Evolutionary conservation across 176 grass and related monocot species (phyloP), one percentile per base, ranked within the genome.

Genomic region (Carex scoparia): DNA sequence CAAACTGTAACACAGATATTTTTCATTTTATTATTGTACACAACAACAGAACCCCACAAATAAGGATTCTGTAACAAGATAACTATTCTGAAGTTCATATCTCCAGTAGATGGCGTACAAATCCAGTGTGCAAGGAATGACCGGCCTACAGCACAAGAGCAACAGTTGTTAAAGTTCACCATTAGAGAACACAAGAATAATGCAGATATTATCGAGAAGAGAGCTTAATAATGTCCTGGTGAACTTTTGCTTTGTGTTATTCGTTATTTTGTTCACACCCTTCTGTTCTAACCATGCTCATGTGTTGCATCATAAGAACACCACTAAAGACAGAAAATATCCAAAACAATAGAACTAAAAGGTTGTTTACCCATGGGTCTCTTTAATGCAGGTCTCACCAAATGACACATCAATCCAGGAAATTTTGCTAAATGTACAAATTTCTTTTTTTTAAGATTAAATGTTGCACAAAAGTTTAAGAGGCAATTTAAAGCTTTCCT

Each of bases 51-150:
- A 28, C 19, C 23, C 44, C 10, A 4, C 9, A 53, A 33, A 78
- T 7, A 53, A 44, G 7, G 4, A 35, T 9, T 3, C 3, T 32
- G 4, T 0, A 33, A 77, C 33, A 44, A 56, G 19, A 57, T 56
- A 77, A 77, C 10, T 32, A 9, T 53, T 77, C 13, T 55, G 8
- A 31, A 54, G 28, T 56, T 57, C 74, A 78, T 14, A 35, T 78
- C 61, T 57, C 68, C 44, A 63, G 30, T 42, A 87, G 69, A 56
- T 27, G 55, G 33, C 58, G 86, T 63, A 87, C 4, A 40, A 87
- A 87, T 77, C 40, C 67, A 58, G 80, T 67, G 35, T 87, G 86
- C 69, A 87, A 37, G 31, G 80, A 87, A 83, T 87, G 86, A 10
- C 86, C 86, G 35, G 86, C 86, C 86, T 87, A 57, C 35, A 74